phyloP scores from a whole-genome alignment of 257 asterid species.

The Dorcoceras hygrometricum region DNA sequence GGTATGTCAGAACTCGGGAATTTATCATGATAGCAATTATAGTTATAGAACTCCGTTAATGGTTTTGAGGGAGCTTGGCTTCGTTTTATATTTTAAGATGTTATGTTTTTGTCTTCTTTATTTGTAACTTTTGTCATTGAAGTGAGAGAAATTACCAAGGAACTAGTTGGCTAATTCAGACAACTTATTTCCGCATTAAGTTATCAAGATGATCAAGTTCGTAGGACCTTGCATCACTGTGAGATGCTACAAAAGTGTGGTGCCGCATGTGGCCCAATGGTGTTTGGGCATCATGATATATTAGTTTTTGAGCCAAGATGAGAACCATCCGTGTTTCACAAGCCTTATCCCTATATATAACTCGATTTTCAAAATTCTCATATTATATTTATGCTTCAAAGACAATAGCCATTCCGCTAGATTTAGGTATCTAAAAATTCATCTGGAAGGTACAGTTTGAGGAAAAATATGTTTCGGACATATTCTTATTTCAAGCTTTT shows the following conservation, averaged over 20 bases:
- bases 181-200: background rate
- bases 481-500: background rate
- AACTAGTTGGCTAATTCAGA: background rate
- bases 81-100: background rate
- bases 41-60: slow-evolving; percentile 10
- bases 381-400: background rate
- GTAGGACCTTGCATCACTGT: background rate
- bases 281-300: background rate
- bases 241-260: background rate
- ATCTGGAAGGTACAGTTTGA: background rate
- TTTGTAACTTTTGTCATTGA: background rate
- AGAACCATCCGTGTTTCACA: background rate
- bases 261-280: too few relatives aligned
- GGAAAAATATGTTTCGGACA: background rate
- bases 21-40: background rate
- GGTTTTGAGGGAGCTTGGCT: slow-evolving; percentile 1
- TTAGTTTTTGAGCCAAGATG: background rate
- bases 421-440: background rate
- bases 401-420: background rate
- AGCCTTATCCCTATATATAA: background rate
- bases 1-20: slow-evolving; percentile 39
- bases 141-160: background rate
- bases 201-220: slow-evolving; percentile 6
- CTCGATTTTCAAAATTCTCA: background rate
- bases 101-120: background rate